Evolutionary conservation across 2,329 filamentous ascomycete species (phyloP).

Genomic region (Furcasterigmium furcatum): DNA sequence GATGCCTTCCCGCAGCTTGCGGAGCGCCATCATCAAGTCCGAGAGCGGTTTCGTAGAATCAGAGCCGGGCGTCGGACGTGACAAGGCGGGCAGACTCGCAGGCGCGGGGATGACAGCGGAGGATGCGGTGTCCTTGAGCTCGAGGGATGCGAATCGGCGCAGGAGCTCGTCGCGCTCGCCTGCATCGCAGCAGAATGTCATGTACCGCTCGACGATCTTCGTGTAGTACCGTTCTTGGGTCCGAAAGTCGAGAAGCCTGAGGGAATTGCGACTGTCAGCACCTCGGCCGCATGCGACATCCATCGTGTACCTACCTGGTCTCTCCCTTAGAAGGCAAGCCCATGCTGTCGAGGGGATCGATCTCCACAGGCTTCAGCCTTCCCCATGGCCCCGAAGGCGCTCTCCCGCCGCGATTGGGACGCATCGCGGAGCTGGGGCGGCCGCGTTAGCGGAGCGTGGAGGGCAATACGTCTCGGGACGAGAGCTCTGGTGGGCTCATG

Average conservation of each 20-base stretch:
- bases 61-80: not conserved
- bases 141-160: conserved; percentile 68
- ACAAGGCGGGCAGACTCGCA: not conserved
- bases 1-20: conserved; percentile 89
- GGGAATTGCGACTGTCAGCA: conserved; percentile 1
- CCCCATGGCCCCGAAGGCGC: conserved; percentile 57
- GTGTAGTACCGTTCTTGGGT: conserved; percentile 83
- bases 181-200: conserved; percentile 79
- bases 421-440: not conserved
- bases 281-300: not conserved
- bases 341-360: conserved; percentile 76
- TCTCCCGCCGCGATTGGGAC: conserved; percentile 8
- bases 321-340: conserved; percentile 92
- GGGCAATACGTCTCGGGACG: too few species aligned
- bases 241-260: conserved; percentile 69
- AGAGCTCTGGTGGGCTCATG: too few species aligned
- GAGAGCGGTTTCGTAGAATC: conserved; percentile 59
- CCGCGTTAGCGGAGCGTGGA: too few species aligned
- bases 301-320: conserved; percentile 59
- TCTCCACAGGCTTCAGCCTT: conserved; percentile 68
- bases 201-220: conserved; percentile 83
- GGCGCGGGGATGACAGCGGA: conserved; percentile 55
- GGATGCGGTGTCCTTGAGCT: conserved; percentile 20
- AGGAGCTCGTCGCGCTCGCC: conserved; percentile 71
- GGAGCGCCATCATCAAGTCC: conserved; percentile 75